Evolutionary conservation across 2,329 filamentous ascomycete species (phyloP), one percentile per base, ranked within the genome.

Genomic region (Neurospora crassa): DNA sequence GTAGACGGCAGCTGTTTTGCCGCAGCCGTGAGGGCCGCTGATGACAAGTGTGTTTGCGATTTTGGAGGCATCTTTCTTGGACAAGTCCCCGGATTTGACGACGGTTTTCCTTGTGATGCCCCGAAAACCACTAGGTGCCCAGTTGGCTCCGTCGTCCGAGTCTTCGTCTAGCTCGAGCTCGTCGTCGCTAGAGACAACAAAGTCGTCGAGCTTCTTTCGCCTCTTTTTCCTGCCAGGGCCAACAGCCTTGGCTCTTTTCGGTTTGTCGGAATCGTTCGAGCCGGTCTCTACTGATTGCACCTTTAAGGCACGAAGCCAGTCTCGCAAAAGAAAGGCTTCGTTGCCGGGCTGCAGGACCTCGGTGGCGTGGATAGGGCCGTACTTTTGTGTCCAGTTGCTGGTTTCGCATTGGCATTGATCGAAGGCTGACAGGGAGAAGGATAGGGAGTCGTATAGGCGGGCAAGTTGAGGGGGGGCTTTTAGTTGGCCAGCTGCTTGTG

Each of bases 1-100:
- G 79, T 96, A 94, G 0, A 97, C 91, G 1, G 94, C 90, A 6
- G 96, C 94, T 14, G 94, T 97, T 82, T 99, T 99, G 2, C 96
- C 96, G 78, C 91, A 95, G 0, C 96, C 96, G 75, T 92, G 86
- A 2, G 95, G 93, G 0, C 96, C 96, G 77, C 93, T 97, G 41
- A 99, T 84, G 8, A 99, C 83, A n/a, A 97, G 88, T 0, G 91
- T 88, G 80, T 97, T 97, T 69, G 86, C 86, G 41, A 91, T 79
- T 68, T 87, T 88, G 10, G 80, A 78, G 14, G 80, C 77, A 8
- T 84, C 83, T 72, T 84, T 87, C 37, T 77, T 78, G 2, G 76
- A 74, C 12, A 78, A 73, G 69, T 81, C 78, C 6, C 80, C 82
- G 73, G 79, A 82, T 71, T 84, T 84, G 47, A 91, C 79, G 1